phyloP scores from a whole-genome alignment of 129 eudicot species.

The Flaveria linearis region DNA sequence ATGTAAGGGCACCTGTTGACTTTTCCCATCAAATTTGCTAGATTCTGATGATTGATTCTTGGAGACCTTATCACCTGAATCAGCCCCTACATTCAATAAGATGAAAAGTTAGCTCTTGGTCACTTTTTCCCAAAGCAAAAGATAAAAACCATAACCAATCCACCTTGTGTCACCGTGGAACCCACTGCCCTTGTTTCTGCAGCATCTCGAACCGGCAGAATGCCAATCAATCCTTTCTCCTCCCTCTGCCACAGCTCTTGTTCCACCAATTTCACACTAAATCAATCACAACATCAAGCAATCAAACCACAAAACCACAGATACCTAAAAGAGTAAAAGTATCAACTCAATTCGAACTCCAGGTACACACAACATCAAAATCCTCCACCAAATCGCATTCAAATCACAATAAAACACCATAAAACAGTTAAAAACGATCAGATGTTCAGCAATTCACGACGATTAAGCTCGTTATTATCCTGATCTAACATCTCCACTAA shows the following conservation, averaged over 20 bases:
- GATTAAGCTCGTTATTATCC: background rate
- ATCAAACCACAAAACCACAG: background rate
- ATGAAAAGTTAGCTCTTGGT: conserved; percentile 16
- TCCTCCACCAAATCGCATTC: conserved; percentile 4
- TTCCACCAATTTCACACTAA: conserved; percentile 88
- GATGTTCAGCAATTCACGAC: background rate
- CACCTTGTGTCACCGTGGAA: conserved; percentile 58
- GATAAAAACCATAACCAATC: background rate
- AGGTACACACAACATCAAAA: background rate
- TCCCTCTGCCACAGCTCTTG: conserved; percentile 95
- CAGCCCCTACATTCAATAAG: conserved; percentile 40
- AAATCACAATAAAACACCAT: background rate
- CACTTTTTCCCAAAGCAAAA: background rate
- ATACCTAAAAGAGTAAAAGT: background rate
- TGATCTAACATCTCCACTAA: background rate
- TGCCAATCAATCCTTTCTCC: conserved; percentile 90
- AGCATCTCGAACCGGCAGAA: conserved; percentile 85
- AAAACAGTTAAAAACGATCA: background rate
- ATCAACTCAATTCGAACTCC: background rate
- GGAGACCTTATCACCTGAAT: conserved; percentile 54
- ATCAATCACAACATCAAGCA: conserved; percentile 9
- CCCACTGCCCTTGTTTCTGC: conserved; percentile 51
- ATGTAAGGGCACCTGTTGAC: conserved; percentile 67
- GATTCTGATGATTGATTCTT: conserved; percentile 52
- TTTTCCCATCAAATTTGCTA: conserved; percentile 61